phyloP scores from a whole-genome alignment of 148 eudicot genomes.

The Agrostemma githago region DNA sequence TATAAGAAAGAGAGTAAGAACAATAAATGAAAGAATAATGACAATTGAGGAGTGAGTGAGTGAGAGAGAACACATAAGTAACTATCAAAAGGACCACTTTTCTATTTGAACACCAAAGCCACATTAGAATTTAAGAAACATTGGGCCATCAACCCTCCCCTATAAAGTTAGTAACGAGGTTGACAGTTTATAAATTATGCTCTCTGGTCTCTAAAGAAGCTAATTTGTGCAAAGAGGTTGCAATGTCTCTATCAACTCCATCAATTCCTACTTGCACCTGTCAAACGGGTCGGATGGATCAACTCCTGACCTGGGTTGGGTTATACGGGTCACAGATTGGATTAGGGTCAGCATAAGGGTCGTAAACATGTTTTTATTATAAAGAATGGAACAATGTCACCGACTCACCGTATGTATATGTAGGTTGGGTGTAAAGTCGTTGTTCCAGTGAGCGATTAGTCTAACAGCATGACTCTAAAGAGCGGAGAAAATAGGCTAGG shows the following conservation, averaged over 20 bases:
- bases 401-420: too few relatives aligned
- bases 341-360: too few relatives aligned
- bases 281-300: too few relatives aligned
- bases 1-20: background rate
- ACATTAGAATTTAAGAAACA: constrained; percentile 60
- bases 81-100: constrained; percentile 40
- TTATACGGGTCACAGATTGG: too few relatives aligned
- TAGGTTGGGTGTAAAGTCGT: too few relatives aligned
- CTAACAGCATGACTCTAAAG: too few relatives aligned
- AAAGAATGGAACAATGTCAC: too few relatives aligned
- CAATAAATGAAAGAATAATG: constrained; percentile 24
- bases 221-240: constrained; percentile 26
- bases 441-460: too few relatives aligned
- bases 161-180: constrained; percentile 39
- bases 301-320: too few relatives aligned
- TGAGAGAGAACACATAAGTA: constrained; percentile 9
- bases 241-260: constrained; percentile 19
- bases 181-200: constrained; percentile 34
- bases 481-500: too few relatives aligned
- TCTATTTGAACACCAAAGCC: constrained; percentile 28
- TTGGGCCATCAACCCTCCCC: constrained; percentile 45
- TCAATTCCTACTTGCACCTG: background rate
- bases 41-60: constrained; percentile 16
- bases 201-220: constrained; percentile 8
- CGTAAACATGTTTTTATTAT: too few relatives aligned